Evolutionary conservation across 768 basidiomycete species (phyloP).

Genomic region (Galerina sulciceps): DNA sequence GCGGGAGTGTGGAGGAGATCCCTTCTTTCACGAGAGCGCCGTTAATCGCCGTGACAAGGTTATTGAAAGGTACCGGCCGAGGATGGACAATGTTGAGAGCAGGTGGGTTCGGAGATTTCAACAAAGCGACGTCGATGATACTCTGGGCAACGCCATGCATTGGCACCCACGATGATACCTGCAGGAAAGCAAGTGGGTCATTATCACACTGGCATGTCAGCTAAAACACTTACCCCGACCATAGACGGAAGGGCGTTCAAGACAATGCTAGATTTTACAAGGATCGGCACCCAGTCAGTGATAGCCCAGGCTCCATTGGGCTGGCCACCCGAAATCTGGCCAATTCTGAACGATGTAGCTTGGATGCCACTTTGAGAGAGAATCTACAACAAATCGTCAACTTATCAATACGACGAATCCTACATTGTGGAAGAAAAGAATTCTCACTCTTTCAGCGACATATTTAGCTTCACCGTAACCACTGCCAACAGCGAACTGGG

Average conservation of each 20-base stretch:
- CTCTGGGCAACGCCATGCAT: constrained; percentile 36
- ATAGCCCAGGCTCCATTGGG: constrained; percentile 42
- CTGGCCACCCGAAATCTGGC: constrained; percentile 38
- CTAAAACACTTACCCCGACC: constrained; percentile 26
- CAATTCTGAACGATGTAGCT: constrained; percentile 35
- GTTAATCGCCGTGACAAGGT: constrained; percentile 27
- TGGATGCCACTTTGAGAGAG: constrained; percentile 29
- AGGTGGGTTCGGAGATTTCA: constrained; percentile 18
- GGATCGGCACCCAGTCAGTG: constrained; percentile 43
- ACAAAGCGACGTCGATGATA: constrained; percentile 36
- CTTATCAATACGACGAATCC: not conserved
- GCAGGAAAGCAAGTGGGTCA: not conserved
- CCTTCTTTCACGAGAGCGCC: constrained; percentile 19
- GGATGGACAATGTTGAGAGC: constrained; percentile 44
- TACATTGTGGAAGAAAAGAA: not conserved
- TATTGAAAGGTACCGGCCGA: constrained; percentile 32
- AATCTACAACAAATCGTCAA: constrained; percentile 3
- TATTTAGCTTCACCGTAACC: constrained; percentile 39
- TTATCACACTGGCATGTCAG: not conserved
- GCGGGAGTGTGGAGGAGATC: constrained; percentile 11
- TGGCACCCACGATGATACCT: constrained; percentile 39
- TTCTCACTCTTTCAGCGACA: constrained; percentile 35
- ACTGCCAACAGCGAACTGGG: constrained; percentile 29
- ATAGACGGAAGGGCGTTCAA: constrained; percentile 32
- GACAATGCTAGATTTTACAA: constrained; percentile 38